These are phyloP conservation scores for Uronychia binucleata DNA, from an alignment of 73 alveolate genomes.

Conservation along the genomic window DNA sequence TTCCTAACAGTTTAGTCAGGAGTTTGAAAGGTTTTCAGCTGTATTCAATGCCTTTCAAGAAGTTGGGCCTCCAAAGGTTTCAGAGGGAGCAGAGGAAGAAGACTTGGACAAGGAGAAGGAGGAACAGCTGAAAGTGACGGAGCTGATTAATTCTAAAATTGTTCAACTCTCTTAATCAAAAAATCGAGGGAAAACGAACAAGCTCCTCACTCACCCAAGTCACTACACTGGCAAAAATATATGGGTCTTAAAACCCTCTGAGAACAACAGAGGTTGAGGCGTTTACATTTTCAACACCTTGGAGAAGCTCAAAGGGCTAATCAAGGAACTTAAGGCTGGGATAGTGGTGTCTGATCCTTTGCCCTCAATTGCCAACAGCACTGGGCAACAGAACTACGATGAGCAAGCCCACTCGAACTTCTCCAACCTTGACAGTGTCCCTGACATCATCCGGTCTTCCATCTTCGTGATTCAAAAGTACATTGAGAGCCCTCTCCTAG, in stretches of 20 bases:
- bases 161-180: background rate
- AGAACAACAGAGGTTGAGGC: slow-evolving; percentile 81
- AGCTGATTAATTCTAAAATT: background rate
- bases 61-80: background rate
- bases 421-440: slow-evolving; percentile 30
- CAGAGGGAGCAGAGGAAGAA: background rate
- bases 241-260: slow-evolving; percentile 86
- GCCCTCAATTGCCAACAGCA: background rate
- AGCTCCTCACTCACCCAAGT: background rate
- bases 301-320: slow-evolving; percentile 16
- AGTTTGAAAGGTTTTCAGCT: background rate
- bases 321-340: slow-evolving; percentile 12
- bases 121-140: background rate
- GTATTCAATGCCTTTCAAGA: background rate
- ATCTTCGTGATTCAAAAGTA: slow-evolving; percentile 63
- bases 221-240: slow-evolving; percentile 47
- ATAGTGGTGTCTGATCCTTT: background rate
- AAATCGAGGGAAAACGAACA: background rate
- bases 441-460: slow-evolving; percentile 20
- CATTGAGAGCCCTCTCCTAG: slow-evolving; percentile 75
- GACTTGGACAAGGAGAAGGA: background rate
- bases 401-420: background rate
- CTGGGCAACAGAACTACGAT: background rate
- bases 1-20: background rate
- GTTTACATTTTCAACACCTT: slow-evolving; percentile 64